phyloP scores from a whole-genome alignment of 2,329 filamentous ascomycete genomes.

The Ilyonectria robusta region DNA sequence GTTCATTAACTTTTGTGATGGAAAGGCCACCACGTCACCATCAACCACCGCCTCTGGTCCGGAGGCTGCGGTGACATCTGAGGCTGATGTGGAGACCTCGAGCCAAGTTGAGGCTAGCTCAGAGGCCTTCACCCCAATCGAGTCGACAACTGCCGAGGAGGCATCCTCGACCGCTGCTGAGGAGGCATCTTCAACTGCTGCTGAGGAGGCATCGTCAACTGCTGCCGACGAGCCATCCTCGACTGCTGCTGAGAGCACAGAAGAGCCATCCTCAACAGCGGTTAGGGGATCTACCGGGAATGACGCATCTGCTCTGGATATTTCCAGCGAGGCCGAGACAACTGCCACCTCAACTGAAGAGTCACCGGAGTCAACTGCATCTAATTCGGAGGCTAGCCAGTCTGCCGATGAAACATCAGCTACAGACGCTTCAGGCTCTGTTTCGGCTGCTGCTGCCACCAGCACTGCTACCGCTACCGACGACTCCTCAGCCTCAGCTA shows the following conservation, averaged over 20 bases:
- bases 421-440: neutral
- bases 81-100: conserved; percentile 43
- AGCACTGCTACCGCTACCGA: neutral
- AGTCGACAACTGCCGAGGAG: conserved; percentile 7
- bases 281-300: conserved; percentile 16
- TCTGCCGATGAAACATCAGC: neutral
- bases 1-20: conserved; percentile 62
- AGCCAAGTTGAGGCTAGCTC: conserved; percentile 45
- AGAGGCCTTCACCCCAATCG: conserved; percentile 8
- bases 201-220: conserved; percentile 10
- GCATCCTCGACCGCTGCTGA: conserved; percentile 7
- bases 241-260: neutral
- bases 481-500: conserved; percentile 3
- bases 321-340: neutral
- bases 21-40: conserved; percentile 38
- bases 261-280: conserved; percentile 26
- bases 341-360: neutral
- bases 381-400: neutral
- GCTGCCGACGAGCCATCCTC: neutral
- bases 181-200: neutral
- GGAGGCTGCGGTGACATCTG: conserved; percentile 44
- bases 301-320: neutral
- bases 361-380: neutral
- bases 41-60: conserved; percentile 29
- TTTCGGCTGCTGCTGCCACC: conserved; percentile 6